Evolutionary conservation across 495 filamentous ascomycete genomes (phyloP).

Genomic region (Tuber indicum): DNA sequence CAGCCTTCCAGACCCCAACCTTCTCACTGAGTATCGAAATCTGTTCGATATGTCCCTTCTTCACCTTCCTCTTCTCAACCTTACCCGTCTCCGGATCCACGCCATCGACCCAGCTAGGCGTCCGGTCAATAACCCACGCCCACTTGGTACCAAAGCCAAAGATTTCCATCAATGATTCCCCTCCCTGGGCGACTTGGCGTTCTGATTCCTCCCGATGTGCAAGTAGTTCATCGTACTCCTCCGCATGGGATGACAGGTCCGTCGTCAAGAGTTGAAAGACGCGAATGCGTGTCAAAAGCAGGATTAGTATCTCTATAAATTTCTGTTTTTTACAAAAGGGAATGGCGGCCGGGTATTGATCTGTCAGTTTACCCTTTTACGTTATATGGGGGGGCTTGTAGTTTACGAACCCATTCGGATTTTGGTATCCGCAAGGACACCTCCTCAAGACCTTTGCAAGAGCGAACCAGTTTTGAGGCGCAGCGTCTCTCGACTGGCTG

Average conservation of each 20-base stretch:
- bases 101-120: slow-evolving; percentile 7
- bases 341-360: not conserved
- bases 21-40: slow-evolving; percentile 11
- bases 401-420: slow-evolving; percentile 26
- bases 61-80: not conserved
- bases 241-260: slow-evolving; percentile 5
- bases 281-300: slow-evolving; percentile 23
- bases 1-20: slow-evolving; percentile 31
- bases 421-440: slow-evolving; percentile 26
- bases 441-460: slow-evolving; percentile 23
- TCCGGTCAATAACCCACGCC: slow-evolving; percentile 9
- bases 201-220: not conserved
- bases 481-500: slow-evolving; percentile 17
- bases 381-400: not conserved
- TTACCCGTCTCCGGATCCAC: not conserved
- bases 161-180: slow-evolving; percentile 14
- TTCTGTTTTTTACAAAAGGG: slow-evolving; percentile 10
- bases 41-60: slow-evolving; percentile 13
- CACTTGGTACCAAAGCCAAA: slow-evolving; percentile 17
- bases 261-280: slow-evolving; percentile 19
- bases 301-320: slow-evolving; percentile 24
- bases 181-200: slow-evolving; percentile 10
- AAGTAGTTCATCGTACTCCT: slow-evolving; percentile 12
- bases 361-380: not conserved
- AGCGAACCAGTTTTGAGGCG: slow-evolving; percentile 19